Evolutionary conservation across 2,329 filamentous ascomycete species (phyloP).

Genomic region (Nannizzia gypsea): DNA sequence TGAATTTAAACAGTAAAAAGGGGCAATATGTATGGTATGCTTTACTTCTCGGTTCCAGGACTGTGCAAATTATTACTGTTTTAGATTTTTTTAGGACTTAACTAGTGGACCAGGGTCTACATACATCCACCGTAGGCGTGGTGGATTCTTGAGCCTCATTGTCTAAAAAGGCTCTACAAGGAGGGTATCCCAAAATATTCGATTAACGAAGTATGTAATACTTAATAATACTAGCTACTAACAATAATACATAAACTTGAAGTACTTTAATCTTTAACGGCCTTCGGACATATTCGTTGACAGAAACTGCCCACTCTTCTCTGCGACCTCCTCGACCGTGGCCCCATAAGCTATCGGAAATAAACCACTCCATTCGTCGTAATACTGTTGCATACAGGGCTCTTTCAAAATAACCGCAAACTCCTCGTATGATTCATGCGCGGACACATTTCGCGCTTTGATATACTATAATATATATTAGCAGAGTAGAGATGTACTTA

Average conservation of each 20-base stretch:
- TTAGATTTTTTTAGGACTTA: too few relatives aligned
- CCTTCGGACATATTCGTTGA: slow-evolving; percentile 1
- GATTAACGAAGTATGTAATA: neutral
- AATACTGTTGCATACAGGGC: neutral
- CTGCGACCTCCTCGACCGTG: neutral
- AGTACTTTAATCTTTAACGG: slow-evolving; percentile 1
- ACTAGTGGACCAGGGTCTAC: too few relatives aligned
- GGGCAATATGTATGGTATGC: neutral
- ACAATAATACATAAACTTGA: neutral
- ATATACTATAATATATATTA: slow-evolving; percentile 4
- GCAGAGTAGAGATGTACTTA: slow-evolving; percentile 1
- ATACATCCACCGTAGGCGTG: too few relatives aligned
- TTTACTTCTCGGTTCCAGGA: too few relatives aligned
- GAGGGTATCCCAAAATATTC: neutral
- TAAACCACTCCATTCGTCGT: slow-evolving; percentile 1
- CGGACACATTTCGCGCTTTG: neutral
- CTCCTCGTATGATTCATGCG: slow-evolving; percentile 1
- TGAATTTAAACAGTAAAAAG: neutral
- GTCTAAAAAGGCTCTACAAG: neutral
- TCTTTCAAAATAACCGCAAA: slow-evolving; percentile 1
- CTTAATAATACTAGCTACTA: neutral
- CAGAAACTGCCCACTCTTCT: neutral
- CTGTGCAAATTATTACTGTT: too few relatives aligned
- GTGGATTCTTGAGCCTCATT: too few relatives aligned
- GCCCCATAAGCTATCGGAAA: neutral